Evolutionary conservation across 192 early-diverging fungal species (phyloP).

Genomic region (Coemansia nantahalensis): DNA sequence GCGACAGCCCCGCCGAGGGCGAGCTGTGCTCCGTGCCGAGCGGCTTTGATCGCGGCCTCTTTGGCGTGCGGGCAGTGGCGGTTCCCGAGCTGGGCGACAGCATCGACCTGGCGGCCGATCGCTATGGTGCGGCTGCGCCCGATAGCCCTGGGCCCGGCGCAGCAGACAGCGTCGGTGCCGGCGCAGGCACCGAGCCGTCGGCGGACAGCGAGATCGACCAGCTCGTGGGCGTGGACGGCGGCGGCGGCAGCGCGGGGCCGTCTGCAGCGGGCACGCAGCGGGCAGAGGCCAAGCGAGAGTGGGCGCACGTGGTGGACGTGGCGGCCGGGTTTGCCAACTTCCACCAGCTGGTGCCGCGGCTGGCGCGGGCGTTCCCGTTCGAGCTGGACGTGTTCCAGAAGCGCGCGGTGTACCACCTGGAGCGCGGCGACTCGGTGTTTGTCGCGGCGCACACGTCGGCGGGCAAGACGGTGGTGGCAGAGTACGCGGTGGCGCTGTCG

Average conservation of each 20-base stretch:
- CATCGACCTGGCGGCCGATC: slow-evolving; percentile 24
- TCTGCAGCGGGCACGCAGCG: neutral
- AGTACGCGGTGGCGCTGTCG: slow-evolving; percentile 94
- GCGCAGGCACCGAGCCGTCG: neutral
- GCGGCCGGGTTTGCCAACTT: slow-evolving; percentile 88
- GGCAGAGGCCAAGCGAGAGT: slow-evolving; percentile 56
- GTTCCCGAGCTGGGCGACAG: slow-evolving; percentile 1
- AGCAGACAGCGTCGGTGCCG: too few species aligned
- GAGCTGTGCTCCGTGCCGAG: slow-evolving; percentile 38
- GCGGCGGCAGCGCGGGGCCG: neutral
- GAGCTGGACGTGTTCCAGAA: slow-evolving; percentile 98
- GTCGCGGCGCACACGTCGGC: slow-evolving; percentile 98
- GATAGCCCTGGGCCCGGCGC: too few species aligned
- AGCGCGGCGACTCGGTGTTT: slow-evolving; percentile 94
- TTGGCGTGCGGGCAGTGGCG: slow-evolving; percentile 9
- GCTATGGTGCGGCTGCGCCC: slow-evolving; percentile 11
- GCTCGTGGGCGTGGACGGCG: slow-evolving; percentile 1
- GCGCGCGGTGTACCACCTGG: slow-evolving; percentile 92
- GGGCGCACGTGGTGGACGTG: slow-evolving; percentile 93
- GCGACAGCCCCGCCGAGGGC: slow-evolving; percentile 1
- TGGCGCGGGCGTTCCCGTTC: slow-evolving; percentile 88
- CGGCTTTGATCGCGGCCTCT: slow-evolving; percentile 45
- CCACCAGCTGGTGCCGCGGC: slow-evolving; percentile 82
- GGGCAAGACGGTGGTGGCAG: slow-evolving; percentile 98
- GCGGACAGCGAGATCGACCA: slow-evolving; percentile 14